A percentile compares a stretch with the other conserved stretches of the same genome.
phyloP scores from a whole-genome alignment of 2,329 filamentous ascomycete genomes.

The Camillea tinctor region DNA sequence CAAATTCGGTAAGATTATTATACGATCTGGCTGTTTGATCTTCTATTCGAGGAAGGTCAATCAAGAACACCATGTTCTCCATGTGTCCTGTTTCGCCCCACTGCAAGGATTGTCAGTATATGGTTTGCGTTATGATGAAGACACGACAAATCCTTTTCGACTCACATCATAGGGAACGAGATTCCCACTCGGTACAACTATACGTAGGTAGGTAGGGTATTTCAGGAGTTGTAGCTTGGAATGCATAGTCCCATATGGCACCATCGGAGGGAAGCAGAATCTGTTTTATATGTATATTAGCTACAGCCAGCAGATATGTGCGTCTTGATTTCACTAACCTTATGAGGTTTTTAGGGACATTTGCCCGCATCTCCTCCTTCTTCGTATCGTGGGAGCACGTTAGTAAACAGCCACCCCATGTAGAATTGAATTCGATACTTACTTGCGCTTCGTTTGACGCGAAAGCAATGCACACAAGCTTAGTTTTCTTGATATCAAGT shows the following conservation, averaged over 20 bases:
- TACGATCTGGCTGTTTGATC: constrained; percentile 30
- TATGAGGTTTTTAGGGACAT: constrained; percentile 52
- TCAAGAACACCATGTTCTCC: constrained; percentile 91
- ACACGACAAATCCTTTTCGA: background rate
- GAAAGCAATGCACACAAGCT: constrained; percentile 60
- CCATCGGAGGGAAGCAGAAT: constrained; percentile 82
- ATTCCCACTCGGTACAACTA: constrained; percentile 87
- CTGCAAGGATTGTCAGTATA: constrained; percentile 9
- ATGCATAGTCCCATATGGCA: constrained; percentile 76
- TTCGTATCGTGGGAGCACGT: constrained; percentile 23
- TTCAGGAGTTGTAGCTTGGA: constrained; percentile 93
- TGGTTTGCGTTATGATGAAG: background rate
- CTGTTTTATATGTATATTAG: constrained; percentile 24
- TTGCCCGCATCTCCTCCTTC: constrained; percentile 49
- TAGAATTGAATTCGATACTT: constrained; percentile 17
- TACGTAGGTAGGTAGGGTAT: constrained; percentile 67
- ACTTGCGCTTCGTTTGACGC: constrained; percentile 54
- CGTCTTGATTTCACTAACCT: constrained; percentile 25
- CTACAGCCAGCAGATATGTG: background rate
- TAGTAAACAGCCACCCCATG: background rate
- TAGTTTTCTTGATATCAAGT: constrained; percentile 59
- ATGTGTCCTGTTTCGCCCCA: constrained; percentile 84
- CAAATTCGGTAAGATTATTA: constrained; percentile 53
- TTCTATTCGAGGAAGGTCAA: constrained; percentile 74
- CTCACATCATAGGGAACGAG: constrained; percentile 68